Conservation (phyloP, 345 rosid species). For the Populus simonii region DNA sequence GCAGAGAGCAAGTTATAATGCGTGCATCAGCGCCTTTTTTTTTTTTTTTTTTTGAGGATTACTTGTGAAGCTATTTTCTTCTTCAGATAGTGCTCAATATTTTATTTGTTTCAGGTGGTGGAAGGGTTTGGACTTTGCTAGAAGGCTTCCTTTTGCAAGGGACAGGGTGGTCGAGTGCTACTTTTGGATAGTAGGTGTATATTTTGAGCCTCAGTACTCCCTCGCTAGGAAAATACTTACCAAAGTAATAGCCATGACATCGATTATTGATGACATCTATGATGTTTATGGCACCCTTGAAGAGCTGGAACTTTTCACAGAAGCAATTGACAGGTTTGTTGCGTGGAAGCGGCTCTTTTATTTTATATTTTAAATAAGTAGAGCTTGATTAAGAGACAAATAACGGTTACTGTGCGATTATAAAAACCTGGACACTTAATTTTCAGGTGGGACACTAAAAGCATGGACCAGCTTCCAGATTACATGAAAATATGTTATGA, state of each 20-base stretch:
- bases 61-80: neutral
- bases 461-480: neutral
- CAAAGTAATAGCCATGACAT: conserved; percentile 24
- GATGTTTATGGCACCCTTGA: conserved; percentile 40
- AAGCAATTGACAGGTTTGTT: conserved; percentile 29
- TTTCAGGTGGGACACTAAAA: conserved; percentile 3
- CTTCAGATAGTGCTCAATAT: neutral
- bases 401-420: no score
- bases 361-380: no score
- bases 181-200: conserved; percentile 34
- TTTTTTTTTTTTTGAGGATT: no score
- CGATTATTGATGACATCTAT: conserved; percentile 36
- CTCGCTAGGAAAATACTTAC: conserved; percentile 17
- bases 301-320: conserved; percentile 34
- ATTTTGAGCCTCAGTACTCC: conserved; percentile 30
- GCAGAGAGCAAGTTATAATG: no score
- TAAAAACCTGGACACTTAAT: no score
- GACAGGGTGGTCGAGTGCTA: conserved; percentile 39
- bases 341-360: no score
- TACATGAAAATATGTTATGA: neutral
- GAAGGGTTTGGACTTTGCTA: conserved; percentile 26
- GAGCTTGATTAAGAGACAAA: no score
- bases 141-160: conserved; percentile 27
- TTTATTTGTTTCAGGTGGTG: conserved; percentile 27
- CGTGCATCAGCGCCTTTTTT: no score